Base-by-base conservation (phyloP, 495 filamentous ascomycete genomes). In the Lasiosphaeria miniovina region DNA sequence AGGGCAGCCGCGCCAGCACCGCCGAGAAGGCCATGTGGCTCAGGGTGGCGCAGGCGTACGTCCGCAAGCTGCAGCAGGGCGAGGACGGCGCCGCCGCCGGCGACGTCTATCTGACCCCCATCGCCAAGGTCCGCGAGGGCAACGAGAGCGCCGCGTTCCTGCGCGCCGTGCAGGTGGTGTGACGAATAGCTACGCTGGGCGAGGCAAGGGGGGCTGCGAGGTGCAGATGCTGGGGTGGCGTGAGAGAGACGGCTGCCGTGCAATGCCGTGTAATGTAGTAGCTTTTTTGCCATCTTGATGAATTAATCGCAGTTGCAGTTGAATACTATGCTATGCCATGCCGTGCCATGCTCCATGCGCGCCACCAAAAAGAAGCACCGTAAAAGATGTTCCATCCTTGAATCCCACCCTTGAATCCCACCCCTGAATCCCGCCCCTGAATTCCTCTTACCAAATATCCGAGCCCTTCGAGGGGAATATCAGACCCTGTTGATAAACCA, bases 1-100 rank as follows among this genome's bases (percentile, higher is more conserved):
- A 84, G 65, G 84, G 84, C 4, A 62, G 62, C 3, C 71, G 68
- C 3, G 83, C 84, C 3, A 86, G 83, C 67, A 71, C 65, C 45
- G 61, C 61, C 6, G 84, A 86, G 69, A 84, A 76, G 62, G 77
- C 78, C 0, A 65, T 77, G 70, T 87, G 84, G 84, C 69, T 86
- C 31, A 80, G 76, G 61, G 76, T 83, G 6, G 80, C 82, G 15
- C 80, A 85, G 66, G 66, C 68, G 6, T 87, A 86, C 61, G 62
- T 86, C 38, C 72, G 75, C 32, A 74, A 75, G 48, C 66, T 82
- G 36, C 75, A 80, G 58, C 72, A 77, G 35, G 69, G 62, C 46
- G 60, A 72, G 33, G 73, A 72, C 12, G 60, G 60, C 46, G 66
- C 24, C 24, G 24, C 24, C 24, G 24, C 24, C 24, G 24, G 68